Conservation (phyloP, 257 asterid genomes). For the Ligustrum vulgare region DNA sequence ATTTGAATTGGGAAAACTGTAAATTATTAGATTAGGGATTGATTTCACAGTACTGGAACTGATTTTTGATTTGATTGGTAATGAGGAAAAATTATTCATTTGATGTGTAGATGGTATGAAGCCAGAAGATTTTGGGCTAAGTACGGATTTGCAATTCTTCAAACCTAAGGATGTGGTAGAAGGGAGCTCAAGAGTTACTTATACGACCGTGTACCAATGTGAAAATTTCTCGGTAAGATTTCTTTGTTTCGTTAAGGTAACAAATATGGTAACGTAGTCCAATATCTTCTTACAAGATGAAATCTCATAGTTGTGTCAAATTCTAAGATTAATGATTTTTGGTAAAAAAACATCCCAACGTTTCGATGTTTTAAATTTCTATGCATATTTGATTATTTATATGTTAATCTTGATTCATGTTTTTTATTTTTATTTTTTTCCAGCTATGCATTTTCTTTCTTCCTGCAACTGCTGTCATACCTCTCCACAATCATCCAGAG, state of each 20-base stretch:
- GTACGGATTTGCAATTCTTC: conserved; percentile 59
- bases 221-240: conserved; percentile 59
- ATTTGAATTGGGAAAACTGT: not conserved
- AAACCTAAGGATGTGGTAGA: conserved; percentile 40
- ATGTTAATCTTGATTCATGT: not conserved
- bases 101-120: conserved; percentile 51
- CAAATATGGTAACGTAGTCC: too few species aligned
- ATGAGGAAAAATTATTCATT: not conserved
- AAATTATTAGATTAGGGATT: not conserved
- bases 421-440: not conserved
- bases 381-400: too few species aligned
- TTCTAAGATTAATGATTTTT: too few species aligned
- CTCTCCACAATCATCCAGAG: conserved; percentile 93
- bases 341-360: too few species aligned
- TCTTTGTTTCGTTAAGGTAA: not conserved
- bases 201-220: conserved; percentile 61
- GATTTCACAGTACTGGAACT: not conserved
- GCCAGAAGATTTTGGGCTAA: conserved; percentile 78
- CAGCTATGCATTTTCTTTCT: conserved; percentile 80
- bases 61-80: not conserved
- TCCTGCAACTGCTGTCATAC: conserved; percentile 63
- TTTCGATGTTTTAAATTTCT: too few species aligned
- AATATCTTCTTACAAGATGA: too few species aligned
- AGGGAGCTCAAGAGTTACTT: conserved; percentile 54
- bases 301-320: too few species aligned